Evolutionary conservation across 345 rosid genomes (phyloP).

Genomic region (Rhizophora apiculata): DNA sequence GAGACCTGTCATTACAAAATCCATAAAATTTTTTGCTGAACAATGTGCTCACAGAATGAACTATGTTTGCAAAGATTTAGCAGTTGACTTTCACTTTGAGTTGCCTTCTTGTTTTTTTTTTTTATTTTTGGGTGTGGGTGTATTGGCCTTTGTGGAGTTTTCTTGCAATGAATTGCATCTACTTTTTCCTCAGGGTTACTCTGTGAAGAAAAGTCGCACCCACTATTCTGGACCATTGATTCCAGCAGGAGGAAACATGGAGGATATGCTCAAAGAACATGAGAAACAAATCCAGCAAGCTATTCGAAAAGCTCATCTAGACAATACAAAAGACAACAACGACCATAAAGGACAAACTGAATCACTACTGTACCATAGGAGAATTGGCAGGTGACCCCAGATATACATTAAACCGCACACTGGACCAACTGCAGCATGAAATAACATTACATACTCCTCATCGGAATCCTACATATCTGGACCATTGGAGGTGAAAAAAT

Average conservation of each 20-base stretch:
- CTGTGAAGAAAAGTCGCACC: constrained; percentile 39
- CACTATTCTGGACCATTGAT: constrained; percentile 74
- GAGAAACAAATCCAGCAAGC: constrained; percentile 78
- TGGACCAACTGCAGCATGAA: constrained; percentile 8
- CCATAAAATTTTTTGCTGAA: no score
- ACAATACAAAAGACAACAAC: constrained; percentile 42
- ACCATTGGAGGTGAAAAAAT: neutral
- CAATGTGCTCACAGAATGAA: no score
- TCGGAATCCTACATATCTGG: constrained; percentile 9
- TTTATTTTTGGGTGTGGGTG: neutral
- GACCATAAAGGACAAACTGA: constrained; percentile 30
- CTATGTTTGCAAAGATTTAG: neutral
- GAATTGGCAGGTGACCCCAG: constrained; percentile 34
- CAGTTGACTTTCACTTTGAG: neutral
- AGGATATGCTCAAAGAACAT: constrained; percentile 87
- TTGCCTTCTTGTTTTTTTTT: neutral
- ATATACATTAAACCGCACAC: constrained; percentile 4
- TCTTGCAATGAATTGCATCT: constrained; percentile 10
- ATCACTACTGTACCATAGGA: constrained; percentile 30
- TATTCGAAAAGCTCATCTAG: constrained; percentile 66
- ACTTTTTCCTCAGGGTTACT: constrained; percentile 34
- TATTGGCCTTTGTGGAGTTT: neutral
- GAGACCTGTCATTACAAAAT: neutral
- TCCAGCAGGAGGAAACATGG: constrained; percentile 62
- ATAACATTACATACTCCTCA: neutral